Conservation (phyloP, 2,329 filamentous ascomycete species). For the Calycina herbarum region DNA sequence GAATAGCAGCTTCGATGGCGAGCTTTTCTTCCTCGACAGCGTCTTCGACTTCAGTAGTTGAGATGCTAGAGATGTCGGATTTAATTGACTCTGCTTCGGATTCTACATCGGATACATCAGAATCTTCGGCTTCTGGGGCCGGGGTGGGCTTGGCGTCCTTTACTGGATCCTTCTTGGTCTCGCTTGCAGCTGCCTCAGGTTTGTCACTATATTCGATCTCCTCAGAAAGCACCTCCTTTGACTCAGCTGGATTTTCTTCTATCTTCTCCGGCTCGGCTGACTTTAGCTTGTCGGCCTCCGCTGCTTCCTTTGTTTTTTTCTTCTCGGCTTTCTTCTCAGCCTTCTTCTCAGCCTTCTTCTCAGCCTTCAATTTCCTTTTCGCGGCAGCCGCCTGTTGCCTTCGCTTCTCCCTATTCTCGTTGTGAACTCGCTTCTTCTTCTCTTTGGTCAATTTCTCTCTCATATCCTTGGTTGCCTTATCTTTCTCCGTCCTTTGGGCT, state of each 20-base stretch:
- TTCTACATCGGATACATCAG: slow-evolving; percentile 24
- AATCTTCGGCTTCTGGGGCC: slow-evolving; percentile 12
- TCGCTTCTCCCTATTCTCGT: slow-evolving; percentile 21
- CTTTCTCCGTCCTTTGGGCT: slow-evolving; percentile 44
- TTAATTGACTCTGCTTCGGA: slow-evolving; percentile 23
- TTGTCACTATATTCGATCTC: not conserved
- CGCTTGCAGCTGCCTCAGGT: not conserved
- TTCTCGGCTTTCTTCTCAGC: slow-evolving; percentile 10
- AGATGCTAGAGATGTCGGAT: slow-evolving; percentile 27
- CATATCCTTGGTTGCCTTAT: slow-evolving; percentile 41
- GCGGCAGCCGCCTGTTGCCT: slow-evolving; percentile 17
- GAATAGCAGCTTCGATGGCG: slow-evolving; percentile 23
- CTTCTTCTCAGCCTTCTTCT: slow-evolving; percentile 10
- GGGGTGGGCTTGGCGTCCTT: not conserved
- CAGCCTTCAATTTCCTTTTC: slow-evolving; percentile 19
- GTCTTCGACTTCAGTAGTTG: slow-evolving; percentile 24
- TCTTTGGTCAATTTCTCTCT: slow-evolving; percentile 33
- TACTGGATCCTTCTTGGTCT: not conserved
- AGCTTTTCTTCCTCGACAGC: slow-evolving; percentile 22
- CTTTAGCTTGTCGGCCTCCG: not conserved
- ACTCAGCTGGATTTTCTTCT: not conserved
- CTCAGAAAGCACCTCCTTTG: not conserved
- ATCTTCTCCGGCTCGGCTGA: not conserved
- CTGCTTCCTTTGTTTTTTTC: not conserved
- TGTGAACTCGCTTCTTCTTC: slow-evolving; percentile 31